Evolutionary conservation across 2,329 filamentous ascomycete species (phyloP), one percentile per base, ranked within the genome.

Genomic region (Pseudocercospora vitis): DNA sequence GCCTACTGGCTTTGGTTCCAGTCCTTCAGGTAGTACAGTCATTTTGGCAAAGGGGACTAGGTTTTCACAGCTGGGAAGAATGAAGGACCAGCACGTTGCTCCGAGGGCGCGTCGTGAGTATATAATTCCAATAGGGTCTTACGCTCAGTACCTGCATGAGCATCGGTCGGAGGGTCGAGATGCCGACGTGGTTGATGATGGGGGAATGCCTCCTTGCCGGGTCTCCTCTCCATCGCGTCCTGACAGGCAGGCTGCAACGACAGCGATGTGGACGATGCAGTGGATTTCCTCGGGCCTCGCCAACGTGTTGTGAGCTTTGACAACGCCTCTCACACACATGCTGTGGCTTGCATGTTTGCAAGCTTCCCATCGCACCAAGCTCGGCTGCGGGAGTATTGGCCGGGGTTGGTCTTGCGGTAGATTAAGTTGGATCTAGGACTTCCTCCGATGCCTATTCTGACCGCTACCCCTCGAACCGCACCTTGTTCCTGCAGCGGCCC

Each of bases 1-100:
- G 29, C 78, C 78, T n/a, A 81, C 68, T 14, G 78, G 78, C 63
- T 73, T 78, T 32, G 71, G 67, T 55, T 66, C 66, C 24, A 52
- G 21, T 37, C 63, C 63, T 51, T 65, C 59, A 9, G 21, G 37
- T 42, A 42, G 21, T 12, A 60, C 49, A 8, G 61, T 76, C 74
- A 65, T 69, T 18, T 5, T 26, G 21, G 26, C 11, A 11, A n/a
- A n/a, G n/a, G n/a, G n/a, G n/a, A n/a, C n/a, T n/a, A n/a, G 12
- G 14, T 7, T 37, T 7, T 19, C 21, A 19, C 12, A 11, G 33
- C 9, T 37, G 14, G 33, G 4, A 37, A 37, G 11, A 18, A 4
- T 18, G 14, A n/a, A n/a, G 8, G 16, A 37, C 19, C 14, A 18
- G 33, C 33, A 37, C 21, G 12, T n/a, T 26, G 37, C 24, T 5